Base-by-base conservation (phyloP, 202 grass and related monocot species). In the Schoenoplectus tabernaemontani region DNA sequence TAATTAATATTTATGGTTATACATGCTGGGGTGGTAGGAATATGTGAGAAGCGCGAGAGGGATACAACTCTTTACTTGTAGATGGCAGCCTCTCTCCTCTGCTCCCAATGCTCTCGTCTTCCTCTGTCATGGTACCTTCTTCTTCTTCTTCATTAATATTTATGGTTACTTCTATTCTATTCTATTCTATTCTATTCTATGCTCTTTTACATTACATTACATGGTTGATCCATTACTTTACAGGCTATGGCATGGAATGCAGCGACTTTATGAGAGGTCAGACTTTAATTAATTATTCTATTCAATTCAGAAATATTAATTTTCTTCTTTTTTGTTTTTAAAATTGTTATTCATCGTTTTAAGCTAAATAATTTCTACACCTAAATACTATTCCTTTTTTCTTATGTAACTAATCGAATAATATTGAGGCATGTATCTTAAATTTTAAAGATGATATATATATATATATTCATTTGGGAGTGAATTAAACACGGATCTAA, bases 221-320 rank as follows among this genome's bases (percentile, higher is more conserved):
- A 74, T 50, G 28, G 1, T 83, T 75, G 24, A n/a, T 64, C 30
- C 15, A 65, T 66, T 63, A 34, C 51, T 8, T 37, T 85, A 78
- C 89, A 97, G 91, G 91, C 11, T 98, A 98, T 59, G 95, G 95
- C 69, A 90, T 94, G 91, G 95, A 98, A 50, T 94, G 91, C 81
- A 95, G 91, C 34, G 75, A 78, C n/a, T 98, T 90, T 84, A 96
- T 96, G 90, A 90, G 58, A 89, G 90, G 86, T 92, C 44, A 62
- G 82, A 15, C 15, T 71, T 30, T 5, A 32, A n/a, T 59, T 71
- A 24, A 3, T 57, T 76, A 62, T 4, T 15, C 16, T 13, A 3
- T 28, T 8, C 28, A n/a, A n/a, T 74, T 56, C n/a, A n/a, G 1
- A 12, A 23, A 3, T 37, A 23, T n/a, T n/a, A n/a, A n/a, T n/a